A percentile compares a stretch with the other conserved stretches of the same genome.
phyloP scores from a whole-genome alignment of 371 early-diverging fungal species.

The Mortierella sp. region DNA sequence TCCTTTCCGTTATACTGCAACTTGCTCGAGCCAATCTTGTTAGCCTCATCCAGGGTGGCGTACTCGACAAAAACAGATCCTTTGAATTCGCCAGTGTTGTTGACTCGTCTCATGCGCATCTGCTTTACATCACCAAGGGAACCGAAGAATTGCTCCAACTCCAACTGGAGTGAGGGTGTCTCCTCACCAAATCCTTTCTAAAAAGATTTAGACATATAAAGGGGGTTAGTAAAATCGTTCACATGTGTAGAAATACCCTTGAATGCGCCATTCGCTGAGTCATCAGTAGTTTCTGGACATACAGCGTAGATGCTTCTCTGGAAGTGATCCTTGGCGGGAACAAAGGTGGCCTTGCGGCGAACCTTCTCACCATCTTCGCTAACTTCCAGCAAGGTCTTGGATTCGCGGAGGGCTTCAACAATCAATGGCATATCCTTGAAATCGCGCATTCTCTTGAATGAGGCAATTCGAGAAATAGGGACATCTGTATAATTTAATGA shows the following conservation, averaged over 20 bases:
- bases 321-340: slow-evolving; percentile 59
- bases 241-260: not conserved
- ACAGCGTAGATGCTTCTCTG: slow-evolving; percentile 72
- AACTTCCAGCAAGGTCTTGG: slow-evolving; percentile 66
- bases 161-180: slow-evolving; percentile 66
- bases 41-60: slow-evolving; percentile 62
- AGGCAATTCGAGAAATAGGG: slow-evolving; percentile 65
- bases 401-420: slow-evolving; percentile 69
- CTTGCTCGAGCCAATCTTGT: slow-evolving; percentile 63
- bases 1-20: slow-evolving; percentile 69
- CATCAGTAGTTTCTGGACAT: slow-evolving; percentile 22
- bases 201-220: not conserved
- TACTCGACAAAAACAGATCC: slow-evolving; percentile 78
- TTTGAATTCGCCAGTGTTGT: slow-evolving; percentile 64
- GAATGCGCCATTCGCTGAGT: not conserved
- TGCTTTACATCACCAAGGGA: slow-evolving; percentile 64
- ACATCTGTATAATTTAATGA: slow-evolving; percentile 59
- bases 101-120: slow-evolving; percentile 74
- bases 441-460: slow-evolving; percentile 79
- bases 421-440: slow-evolving; percentile 66
- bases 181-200: slow-evolving; percentile 74
- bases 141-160: slow-evolving; percentile 69
- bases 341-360: slow-evolving; percentile 68
- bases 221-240: not conserved
- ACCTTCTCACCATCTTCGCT: slow-evolving; percentile 70